Base-by-base conservation (phyloP, 2,329 filamentous ascomycete species). In the Fusarium lateritium region DNA sequence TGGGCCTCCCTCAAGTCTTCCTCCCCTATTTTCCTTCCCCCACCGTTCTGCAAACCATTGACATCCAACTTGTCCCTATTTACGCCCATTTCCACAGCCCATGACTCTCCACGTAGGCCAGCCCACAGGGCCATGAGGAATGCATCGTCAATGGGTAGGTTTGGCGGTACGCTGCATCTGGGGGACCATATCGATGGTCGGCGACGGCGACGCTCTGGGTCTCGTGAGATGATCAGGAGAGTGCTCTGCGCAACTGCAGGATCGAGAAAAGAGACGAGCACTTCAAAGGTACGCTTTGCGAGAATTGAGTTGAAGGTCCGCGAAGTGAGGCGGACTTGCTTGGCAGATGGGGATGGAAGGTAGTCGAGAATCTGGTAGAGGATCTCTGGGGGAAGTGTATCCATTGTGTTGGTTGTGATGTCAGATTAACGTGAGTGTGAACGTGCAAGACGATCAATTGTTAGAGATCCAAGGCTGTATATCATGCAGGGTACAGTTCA, bases 121-220 rank as follows among this genome's bases (percentile, higher is more conserved):
- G 70, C 58, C 67, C 73, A 75, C 26, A 78, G 60, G 8, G 77
- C 78, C 31, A 75, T 73, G 14, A 80, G 67, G 56, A 80, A 80
- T 44, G 76, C 76, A 39, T 73, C 69, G 11, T 73, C 66, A 14
- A 80, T 54, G 34, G 72, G 77, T 9, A 80, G 61, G 15, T 66
- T 60, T 15, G 52, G 53, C 6, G 78, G 78, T 15, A 79, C 76
- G 39, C 67, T 65, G 69, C 78, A 79, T n/a, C 69, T 60, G n/a
- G 78, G 78, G 19, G 78, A 80, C 78, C 78, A 80, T 55, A 80
- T 74, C 13, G 75, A 73, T 2, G 59, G 62, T 8, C 65, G 63
- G n/a, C 63, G 66, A 10, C 66, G 67, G 10, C 77, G 71, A 7
- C 42, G 44, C 26, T 64, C 42, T 21, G 76, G 71, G 47, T 76